Conservation (phyloP, 441 rosid species). For the Euphorbia schlechtendalii region DNA sequence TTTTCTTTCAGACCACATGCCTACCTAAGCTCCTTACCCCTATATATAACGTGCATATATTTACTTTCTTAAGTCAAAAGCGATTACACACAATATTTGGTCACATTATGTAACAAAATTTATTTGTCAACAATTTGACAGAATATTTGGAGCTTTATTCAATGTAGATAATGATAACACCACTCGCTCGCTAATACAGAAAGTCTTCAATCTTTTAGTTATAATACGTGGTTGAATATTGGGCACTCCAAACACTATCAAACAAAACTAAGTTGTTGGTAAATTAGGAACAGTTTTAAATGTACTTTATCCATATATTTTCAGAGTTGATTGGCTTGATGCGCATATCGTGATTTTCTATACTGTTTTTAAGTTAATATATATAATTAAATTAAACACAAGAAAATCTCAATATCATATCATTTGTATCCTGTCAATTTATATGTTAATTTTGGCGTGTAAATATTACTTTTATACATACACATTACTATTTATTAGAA, state of each 20-base stretch:
- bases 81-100: not conserved
- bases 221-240: not conserved
- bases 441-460: not conserved
- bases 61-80: not conserved
- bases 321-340: conserved; percentile 9
- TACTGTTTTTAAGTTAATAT: too few relatives aligned
- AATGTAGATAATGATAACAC: too few relatives aligned
- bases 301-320: conserved; percentile 7
- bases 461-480: not conserved
- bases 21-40: not conserved
- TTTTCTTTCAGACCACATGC: conserved; percentile 1
- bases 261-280: conserved; percentile 9
- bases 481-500: not conserved
- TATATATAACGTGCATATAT: not conserved
- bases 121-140: too few relatives aligned
- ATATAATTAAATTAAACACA: not conserved
- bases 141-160: too few relatives aligned
- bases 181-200: too few relatives aligned
- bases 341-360: not conserved
- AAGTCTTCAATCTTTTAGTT: too few relatives aligned
- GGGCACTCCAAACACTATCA: not conserved
- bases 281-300: conserved; percentile 9
- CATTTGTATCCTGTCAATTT: too few relatives aligned
- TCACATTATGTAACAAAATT: not conserved
- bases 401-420: not conserved